phyloP scores from a whole-genome alignment of 495 filamentous ascomycete species.

The Chaetomium cochliodes region DNA sequence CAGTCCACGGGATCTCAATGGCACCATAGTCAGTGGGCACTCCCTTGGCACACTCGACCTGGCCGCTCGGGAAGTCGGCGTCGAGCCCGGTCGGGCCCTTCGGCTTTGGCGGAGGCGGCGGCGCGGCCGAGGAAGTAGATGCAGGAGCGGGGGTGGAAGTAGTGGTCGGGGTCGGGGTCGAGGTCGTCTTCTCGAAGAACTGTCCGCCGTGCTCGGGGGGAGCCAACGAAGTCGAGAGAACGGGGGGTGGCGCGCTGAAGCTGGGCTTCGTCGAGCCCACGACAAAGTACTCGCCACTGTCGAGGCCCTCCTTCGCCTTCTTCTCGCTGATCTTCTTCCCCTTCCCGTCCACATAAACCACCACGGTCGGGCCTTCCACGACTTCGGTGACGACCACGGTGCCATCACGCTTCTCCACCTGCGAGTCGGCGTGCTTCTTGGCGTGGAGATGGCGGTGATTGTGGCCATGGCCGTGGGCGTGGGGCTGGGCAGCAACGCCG shows the following conservation, averaged over 20 bases:
- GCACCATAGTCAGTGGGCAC: slow-evolving; percentile 89
- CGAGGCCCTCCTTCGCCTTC: slow-evolving; percentile 63
- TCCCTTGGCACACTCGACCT: slow-evolving; percentile 62
- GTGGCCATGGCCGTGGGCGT: slow-evolving; percentile 49
- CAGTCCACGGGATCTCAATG: slow-evolving; percentile 64
- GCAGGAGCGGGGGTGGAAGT: slow-evolving; percentile 1
- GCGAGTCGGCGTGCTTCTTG: slow-evolving; percentile 37
- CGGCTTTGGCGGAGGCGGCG: slow-evolving; percentile 3
- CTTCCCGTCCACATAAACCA: slow-evolving; percentile 57
- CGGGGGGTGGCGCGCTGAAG: slow-evolving; percentile 41
- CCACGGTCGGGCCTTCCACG: slow-evolving; percentile 53
- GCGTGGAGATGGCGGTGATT: slow-evolving; percentile 40
- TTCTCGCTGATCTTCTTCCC: slow-evolving; percentile 51
- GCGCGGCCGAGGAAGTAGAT: slow-evolving; percentile 20
- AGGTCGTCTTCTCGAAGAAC: slow-evolving; percentile 38
- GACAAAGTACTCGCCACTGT: slow-evolving; percentile 54
- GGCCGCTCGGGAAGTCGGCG: slow-evolving; percentile 72
- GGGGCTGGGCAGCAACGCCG: slow-evolving; percentile 47
- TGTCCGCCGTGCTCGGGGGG: slow-evolving; percentile 29
- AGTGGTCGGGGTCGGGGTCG: slow-evolving; percentile 12
- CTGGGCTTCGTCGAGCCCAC: slow-evolving; percentile 49
- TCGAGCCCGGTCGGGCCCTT: slow-evolving; percentile 54
- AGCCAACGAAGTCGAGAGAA: slow-evolving; percentile 30
- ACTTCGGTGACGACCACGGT: slow-evolving; percentile 36
- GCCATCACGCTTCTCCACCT: slow-evolving; percentile 45